These are phyloP conservation scores for Closterium sp. DNA, from an alignment of 139 green algal species.

Conservation along the genomic window DNA sequence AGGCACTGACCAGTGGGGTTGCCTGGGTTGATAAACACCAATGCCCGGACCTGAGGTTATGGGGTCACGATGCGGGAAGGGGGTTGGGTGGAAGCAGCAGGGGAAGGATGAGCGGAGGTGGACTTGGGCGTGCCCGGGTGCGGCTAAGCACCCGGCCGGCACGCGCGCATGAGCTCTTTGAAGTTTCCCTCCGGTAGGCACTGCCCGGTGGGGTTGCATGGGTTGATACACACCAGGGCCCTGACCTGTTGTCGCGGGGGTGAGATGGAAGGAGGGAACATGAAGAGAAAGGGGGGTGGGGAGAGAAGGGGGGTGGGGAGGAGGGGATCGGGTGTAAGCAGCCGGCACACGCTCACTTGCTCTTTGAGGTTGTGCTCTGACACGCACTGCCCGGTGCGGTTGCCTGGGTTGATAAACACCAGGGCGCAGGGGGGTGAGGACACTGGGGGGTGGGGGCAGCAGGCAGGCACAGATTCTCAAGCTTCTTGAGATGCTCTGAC, in stretches of 20 bases:
- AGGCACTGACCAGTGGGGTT: slow-evolving; percentile 88
- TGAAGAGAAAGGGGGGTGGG: too few species aligned
- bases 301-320: slow-evolving; percentile 82
- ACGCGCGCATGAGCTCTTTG: slow-evolving; percentile 75
- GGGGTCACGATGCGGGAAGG: too few species aligned
- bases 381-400: slow-evolving; percentile 83
- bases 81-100: too few species aligned
- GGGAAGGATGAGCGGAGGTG: too few species aligned
- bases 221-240: slow-evolving; percentile 91
- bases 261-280: too few species aligned
- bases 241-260: slow-evolving; percentile 54
- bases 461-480: slow-evolving; percentile 57
- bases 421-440: slow-evolving; percentile 81
- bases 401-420: slow-evolving; percentile 93
- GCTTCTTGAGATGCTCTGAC: slow-evolving; percentile 62
- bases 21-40: slow-evolving; percentile 93
- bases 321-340: slow-evolving; percentile 70
- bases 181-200: slow-evolving; percentile 69
- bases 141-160: slow-evolving; percentile 54
- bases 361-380: slow-evolving; percentile 63
- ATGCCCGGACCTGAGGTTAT: slow-evolving; percentile 57
- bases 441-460: slow-evolving; percentile 82
- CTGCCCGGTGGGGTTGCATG: slow-evolving; percentile 91
- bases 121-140: too few species aligned
- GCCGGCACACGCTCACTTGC: slow-evolving; percentile 58